Percentiles rank a stretch among this genome's conserved stretches.
Evolutionary conservation across 2,329 filamentous ascomycete species (phyloP).

Genomic region (Penicillium rolfsii): DNA sequence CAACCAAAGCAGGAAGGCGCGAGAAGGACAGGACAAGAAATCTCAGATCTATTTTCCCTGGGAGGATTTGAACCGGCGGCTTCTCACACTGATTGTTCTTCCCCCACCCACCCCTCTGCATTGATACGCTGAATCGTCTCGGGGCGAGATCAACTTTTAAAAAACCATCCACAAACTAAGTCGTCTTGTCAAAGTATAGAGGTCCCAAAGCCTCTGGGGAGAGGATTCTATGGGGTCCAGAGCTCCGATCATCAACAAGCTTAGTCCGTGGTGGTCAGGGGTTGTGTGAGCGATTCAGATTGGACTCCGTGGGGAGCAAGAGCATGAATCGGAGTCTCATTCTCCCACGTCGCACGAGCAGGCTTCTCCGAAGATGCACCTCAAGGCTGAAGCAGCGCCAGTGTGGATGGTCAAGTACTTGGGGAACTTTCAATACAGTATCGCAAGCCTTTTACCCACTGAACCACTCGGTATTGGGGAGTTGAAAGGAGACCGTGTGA

Average conservation of each 20-base stretch:
- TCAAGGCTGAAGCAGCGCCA: neutral
- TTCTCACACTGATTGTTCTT: neutral
- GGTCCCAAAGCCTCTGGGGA: neutral
- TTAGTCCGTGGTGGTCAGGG: neutral
- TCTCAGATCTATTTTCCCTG: neutral
- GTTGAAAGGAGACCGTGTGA: neutral
- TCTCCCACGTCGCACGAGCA: neutral
- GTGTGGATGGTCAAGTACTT: neutral
- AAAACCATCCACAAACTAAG: neutral
- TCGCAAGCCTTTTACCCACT: neutral
- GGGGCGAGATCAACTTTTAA: neutral
- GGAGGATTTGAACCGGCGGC: neutral
- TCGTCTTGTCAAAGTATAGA: slow-evolving; percentile 3
- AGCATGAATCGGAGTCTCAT: neutral
- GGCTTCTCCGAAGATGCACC: slow-evolving; percentile 1
- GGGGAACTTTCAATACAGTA: slow-evolving; percentile 3
- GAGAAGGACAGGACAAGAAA: neutral
- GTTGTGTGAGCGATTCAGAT: neutral
- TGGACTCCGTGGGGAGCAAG: neutral
- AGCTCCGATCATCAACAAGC: slow-evolving; percentile 1
- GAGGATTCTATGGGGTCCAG: slow-evolving; percentile 3
- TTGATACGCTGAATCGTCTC: neutral
- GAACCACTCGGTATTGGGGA: neutral
- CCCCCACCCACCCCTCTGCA: neutral
- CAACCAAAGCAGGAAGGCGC: neutral